These are phyloP conservation scores for Ceratocystis colombiana DNA, from an alignment of 2,329 filamentous ascomycete genomes.

Conservation along the genomic window DNA sequence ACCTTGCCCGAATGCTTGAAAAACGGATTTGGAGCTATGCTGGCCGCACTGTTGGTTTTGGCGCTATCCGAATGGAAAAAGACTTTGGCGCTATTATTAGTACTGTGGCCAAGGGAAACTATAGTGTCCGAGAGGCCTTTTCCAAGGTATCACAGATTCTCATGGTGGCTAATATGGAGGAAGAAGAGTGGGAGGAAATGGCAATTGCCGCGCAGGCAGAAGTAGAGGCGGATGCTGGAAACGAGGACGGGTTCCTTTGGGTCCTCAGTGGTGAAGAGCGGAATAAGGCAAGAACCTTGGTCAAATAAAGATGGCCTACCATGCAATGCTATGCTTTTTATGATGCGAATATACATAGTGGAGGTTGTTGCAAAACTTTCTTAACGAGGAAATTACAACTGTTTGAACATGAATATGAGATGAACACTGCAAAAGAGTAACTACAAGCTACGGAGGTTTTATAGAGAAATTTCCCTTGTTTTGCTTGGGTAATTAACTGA, in stretches of 20 bases:
- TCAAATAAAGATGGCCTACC: slow-evolving; percentile 32
- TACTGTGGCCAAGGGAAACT: slow-evolving; percentile 58
- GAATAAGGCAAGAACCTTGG: slow-evolving; percentile 58
- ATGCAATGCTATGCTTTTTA: slow-evolving; percentile 12
- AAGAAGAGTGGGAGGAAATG: slow-evolving; percentile 86
- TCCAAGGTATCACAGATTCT: slow-evolving; percentile 66
- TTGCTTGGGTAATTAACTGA: background rate
- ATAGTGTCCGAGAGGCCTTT: slow-evolving; percentile 68
- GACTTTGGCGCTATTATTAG: slow-evolving; percentile 69
- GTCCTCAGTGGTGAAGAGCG: slow-evolving; percentile 64
- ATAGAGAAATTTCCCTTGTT: background rate
- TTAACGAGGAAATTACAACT: background rate
- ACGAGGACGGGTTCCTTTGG: slow-evolving; percentile 60
- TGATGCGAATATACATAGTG: background rate
- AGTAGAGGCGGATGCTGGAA: slow-evolving; percentile 26
- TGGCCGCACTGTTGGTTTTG: slow-evolving; percentile 68
- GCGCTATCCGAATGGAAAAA: slow-evolving; percentile 71
- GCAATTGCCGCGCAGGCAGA: slow-evolving; percentile 29
- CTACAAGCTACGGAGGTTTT: background rate
- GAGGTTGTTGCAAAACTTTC: background rate
- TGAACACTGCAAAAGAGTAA: background rate
- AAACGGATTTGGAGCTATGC: slow-evolving; percentile 76
- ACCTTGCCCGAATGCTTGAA: slow-evolving; percentile 71
- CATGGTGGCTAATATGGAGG: slow-evolving; percentile 86
- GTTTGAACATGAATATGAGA: background rate